These are phyloP conservation scores for Eucalyptus sp. DNA, from an alignment of 345 rosid genomes.

Conservation along the genomic window DNA sequence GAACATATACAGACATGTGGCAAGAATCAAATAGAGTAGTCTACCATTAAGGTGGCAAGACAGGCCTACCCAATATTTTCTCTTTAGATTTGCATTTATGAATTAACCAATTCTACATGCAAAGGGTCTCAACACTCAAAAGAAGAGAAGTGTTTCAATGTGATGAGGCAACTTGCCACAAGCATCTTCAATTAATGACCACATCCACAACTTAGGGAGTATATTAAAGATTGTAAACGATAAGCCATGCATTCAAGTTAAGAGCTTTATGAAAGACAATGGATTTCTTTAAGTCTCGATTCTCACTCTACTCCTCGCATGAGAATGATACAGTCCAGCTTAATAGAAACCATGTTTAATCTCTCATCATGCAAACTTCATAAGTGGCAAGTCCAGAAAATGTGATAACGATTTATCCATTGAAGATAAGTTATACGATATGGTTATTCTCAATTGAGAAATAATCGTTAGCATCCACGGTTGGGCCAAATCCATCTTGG, in stretches of 20 bases:
- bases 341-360: not conserved
- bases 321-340: not conserved
- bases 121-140: not conserved
- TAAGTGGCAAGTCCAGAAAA: not conserved
- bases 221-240: not conserved
- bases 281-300: not conserved
- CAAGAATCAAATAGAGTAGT: accelerated
- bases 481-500: not conserved
- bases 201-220: not conserved
- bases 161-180: not conserved
- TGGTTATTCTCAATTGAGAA: not conserved
- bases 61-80: not conserved
- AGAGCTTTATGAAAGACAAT: not conserved
- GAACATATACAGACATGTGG: accelerated
- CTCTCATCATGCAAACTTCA: not conserved
- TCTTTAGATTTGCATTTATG: not conserved
- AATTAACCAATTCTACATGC: not conserved
- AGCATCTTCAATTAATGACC: not conserved
- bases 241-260: not conserved
- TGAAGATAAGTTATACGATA: not conserved
- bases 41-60: not conserved
- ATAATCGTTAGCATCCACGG: not conserved
- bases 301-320: not conserved
- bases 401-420: not conserved
- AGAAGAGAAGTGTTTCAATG: not conserved